Percentiles rank a stretch among this genome's conserved stretches.
Evolutionary conservation across 495 filamentous ascomycete genomes (phyloP).

Genomic region (Podospora australis): DNA sequence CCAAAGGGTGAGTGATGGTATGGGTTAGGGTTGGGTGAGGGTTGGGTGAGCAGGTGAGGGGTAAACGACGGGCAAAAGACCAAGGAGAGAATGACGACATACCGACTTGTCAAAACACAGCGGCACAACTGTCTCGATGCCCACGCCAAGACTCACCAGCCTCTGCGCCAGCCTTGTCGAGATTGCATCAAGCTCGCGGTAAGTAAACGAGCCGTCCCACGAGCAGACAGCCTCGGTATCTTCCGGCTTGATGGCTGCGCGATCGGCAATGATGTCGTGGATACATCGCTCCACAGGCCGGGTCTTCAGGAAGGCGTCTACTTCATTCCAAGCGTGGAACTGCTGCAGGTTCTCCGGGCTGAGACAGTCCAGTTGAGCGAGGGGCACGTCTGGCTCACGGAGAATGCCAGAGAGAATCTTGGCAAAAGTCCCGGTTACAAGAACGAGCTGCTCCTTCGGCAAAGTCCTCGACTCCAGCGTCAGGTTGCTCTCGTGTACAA

Average conservation of each 20-base stretch:
- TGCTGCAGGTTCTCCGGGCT: constrained; percentile 15
- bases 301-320: background rate
- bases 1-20: too few species aligned
- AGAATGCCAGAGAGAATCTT: constrained; percentile 15
- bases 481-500: too few species aligned
- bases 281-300: constrained; percentile 19
- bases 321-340: constrained; percentile 19
- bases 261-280: constrained; percentile 22
- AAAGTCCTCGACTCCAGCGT: too few species aligned
- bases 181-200: constrained; percentile 40
- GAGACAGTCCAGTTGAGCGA: constrained; percentile 10
- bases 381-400: background rate
- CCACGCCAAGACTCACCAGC: constrained; percentile 40
- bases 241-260: constrained; percentile 9
- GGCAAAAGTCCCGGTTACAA: constrained; percentile 19
- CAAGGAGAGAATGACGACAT: constrained; percentile 21
- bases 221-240: constrained; percentile 20
- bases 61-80: constrained; percentile 5
- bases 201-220: constrained; percentile 54
- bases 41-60: background rate
- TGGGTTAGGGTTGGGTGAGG: background rate
- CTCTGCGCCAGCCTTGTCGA: constrained; percentile 38
- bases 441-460: constrained; percentile 8
- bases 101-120: constrained; percentile 53
- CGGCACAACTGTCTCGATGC: constrained; percentile 47